phyloP scores from a whole-genome alignment of 139 green algal genomes.

The Dunaliella primolecta region DNA sequence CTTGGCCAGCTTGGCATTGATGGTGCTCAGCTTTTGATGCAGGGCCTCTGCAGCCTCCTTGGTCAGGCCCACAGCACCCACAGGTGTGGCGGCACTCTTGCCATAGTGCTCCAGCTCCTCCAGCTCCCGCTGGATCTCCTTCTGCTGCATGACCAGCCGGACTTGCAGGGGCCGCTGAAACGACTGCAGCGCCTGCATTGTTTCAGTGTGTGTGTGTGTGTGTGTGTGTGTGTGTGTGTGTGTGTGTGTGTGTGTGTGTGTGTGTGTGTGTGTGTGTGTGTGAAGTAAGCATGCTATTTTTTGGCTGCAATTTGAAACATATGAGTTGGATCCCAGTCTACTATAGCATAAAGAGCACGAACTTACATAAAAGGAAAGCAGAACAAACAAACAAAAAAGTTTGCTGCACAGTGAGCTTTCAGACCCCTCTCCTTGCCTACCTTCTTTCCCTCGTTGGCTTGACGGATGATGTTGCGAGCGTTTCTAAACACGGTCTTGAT shows the following conservation, averaged over 20 bases:
- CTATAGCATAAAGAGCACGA: no score
- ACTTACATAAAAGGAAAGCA: no score
- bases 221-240: no score
- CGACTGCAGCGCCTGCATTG: conserved; percentile 21
- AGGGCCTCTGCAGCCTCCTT: neutral
- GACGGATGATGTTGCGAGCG: conserved; percentile 40
- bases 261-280: no score
- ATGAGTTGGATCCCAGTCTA: no score
- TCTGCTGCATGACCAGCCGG: conserved; percentile 27
- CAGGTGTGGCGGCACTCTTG: neutral
- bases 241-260: no score
- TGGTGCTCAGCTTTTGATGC: conserved; percentile 13
- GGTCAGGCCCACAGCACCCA: neutral
- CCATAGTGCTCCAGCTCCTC: conserved; percentile 16
- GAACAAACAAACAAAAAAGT: no score
- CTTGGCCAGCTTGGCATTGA: conserved; percentile 2
- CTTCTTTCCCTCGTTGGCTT: conserved; percentile 39
- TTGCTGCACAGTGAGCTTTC: no score
- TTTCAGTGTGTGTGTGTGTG: neutral
- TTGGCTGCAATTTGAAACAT: no score
- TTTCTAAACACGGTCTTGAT: conserved; percentile 67
- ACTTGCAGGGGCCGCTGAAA: conserved; percentile 23
- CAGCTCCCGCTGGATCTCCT: conserved; percentile 41
- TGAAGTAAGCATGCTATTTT: no score
- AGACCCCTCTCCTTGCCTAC: no score